Percentiles rank a stretch among this genome's conserved stretches.
phyloP scores from a whole-genome alignment of 179 eudicot species.

The Beta macrorhiza region DNA sequence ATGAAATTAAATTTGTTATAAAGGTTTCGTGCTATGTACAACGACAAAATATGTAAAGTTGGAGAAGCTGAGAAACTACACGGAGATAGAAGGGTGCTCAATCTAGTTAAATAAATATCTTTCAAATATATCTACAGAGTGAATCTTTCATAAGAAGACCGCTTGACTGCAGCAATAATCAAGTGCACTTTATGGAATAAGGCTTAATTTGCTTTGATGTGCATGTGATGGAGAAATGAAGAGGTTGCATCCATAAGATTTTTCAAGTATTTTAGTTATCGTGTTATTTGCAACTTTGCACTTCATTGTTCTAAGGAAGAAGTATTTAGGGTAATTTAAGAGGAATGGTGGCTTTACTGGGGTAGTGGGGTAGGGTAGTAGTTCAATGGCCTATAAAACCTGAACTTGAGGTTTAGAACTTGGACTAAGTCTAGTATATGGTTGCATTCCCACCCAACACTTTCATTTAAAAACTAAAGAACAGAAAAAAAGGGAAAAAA shows the following conservation, averaged over 20 bases:
- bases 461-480: background rate
- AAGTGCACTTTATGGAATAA: background rate
- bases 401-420: background rate
- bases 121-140: background rate
- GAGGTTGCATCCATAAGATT: background rate
- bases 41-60: background rate
- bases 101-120: background rate
- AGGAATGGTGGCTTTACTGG: background rate
- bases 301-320: background rate
- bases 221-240: background rate
- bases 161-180: background rate
- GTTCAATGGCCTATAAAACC: background rate
- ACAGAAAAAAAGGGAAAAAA: background rate
- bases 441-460: background rate
- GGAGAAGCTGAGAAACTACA: background rate
- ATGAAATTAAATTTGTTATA: background rate
- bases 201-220: background rate
- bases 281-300: background rate
- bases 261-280: background rate
- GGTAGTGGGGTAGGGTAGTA: background rate
- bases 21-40: background rate
- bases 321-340: background rate
- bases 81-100: background rate
- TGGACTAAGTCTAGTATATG: background rate
- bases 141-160: background rate